Percentiles rank a stretch among this genome's conserved stretches.
Conservation (phyloP, 225 moss, liverwort and hornwort species). For the Asterella californica region DNA sequence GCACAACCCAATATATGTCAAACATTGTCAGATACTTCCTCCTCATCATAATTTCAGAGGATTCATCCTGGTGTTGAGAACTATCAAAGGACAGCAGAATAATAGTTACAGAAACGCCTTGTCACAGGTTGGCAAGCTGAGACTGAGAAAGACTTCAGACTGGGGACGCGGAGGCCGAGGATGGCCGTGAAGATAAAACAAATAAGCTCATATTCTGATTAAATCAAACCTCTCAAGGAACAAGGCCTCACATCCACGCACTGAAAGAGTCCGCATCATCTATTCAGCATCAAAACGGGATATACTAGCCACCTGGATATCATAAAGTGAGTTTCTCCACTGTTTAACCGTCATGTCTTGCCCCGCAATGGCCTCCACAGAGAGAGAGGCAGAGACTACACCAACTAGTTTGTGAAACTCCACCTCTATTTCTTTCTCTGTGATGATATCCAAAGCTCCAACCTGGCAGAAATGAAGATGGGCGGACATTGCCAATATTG, state of each 20-base stretch:
- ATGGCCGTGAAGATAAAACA: background rate
- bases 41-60: background rate
- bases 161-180: background rate
- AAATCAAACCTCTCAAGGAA: slow-evolving; percentile 10
- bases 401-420: slow-evolving; percentile 58
- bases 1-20: background rate
- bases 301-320: slow-evolving; percentile 51
- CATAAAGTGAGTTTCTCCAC: slow-evolving; percentile 83
- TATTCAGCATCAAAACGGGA: background rate
- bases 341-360: slow-evolving; percentile 40
- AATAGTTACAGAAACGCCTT: background rate
- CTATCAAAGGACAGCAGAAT: background rate
- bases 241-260: slow-evolving; percentile 6
- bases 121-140: background rate
- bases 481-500: too few relatives aligned
- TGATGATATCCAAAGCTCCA: slow-evolving; percentile 65
- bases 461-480: slow-evolving; percentile 35
- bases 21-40: background rate
- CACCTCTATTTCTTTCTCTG: slow-evolving; percentile 82
- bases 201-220: background rate
- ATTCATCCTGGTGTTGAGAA: background rate
- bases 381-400: slow-evolving; percentile 54
- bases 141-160: background rate
- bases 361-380: slow-evolving; percentile 35
- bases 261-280: background rate